Conservation (phyloP, 305 asterid genomes). For the Salvia sclarea region DNA sequence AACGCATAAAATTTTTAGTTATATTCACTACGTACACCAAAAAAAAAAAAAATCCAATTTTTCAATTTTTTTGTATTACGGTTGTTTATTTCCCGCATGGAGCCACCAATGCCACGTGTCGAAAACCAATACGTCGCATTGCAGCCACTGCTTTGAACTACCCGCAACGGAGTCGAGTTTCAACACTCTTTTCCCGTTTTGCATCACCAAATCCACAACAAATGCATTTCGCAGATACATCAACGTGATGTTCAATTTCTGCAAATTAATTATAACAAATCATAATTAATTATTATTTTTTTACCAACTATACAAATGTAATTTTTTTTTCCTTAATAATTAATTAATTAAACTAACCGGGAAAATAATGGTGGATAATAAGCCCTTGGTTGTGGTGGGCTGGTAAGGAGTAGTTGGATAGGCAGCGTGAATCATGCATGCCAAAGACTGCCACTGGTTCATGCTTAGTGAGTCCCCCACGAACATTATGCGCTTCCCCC, state of each 20-base stretch:
- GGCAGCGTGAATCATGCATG: constrained; percentile 37
- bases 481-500: constrained; percentile 43
- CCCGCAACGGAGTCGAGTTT: constrained; percentile 38
- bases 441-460: constrained; percentile 47
- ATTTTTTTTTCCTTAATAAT: too few relatives aligned
- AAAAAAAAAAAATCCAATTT: too few relatives aligned
- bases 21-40: too few relatives aligned
- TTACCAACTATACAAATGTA: too few relatives aligned
- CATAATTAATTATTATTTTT: too few relatives aligned
- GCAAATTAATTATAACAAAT: too few relatives aligned
- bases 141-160: constrained; percentile 32
- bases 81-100: constrained; percentile 44
- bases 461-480: constrained; percentile 50
- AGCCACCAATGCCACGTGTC: constrained; percentile 59
- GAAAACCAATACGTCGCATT: constrained; percentile 41
- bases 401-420: constrained; percentile 27
- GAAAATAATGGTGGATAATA: constrained; percentile 35
- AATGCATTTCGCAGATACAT: constrained; percentile 38
- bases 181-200: constrained; percentile 33
- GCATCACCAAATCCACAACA: constrained; percentile 38
- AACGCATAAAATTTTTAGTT: too few relatives aligned
- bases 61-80: constrained; percentile 16
- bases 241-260: constrained; percentile 33
- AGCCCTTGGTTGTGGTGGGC: constrained; percentile 15
- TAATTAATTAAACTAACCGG: constrained; percentile 20